Evolutionary conservation across 768 basidiomycete genomes (phyloP), one percentile per base, ranked within the genome.

Genomic region (Rossbeevera mucosa): DNA sequence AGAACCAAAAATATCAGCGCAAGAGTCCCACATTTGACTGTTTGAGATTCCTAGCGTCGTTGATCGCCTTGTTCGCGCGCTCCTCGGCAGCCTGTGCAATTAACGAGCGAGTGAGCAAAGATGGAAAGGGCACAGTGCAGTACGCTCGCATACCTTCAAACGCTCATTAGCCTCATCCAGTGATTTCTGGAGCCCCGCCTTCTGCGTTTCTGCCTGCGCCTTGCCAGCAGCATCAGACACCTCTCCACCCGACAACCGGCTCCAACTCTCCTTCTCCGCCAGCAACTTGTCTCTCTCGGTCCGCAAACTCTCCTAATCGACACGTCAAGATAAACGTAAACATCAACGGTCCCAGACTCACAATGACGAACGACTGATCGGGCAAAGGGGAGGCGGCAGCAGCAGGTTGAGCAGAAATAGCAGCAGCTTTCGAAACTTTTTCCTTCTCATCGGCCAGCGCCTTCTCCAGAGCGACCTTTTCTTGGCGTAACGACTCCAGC

Each of bases 281-380:
- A 85, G 70, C 16, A 90, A 68, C 46, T 71, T 75, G 60, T 88
- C 86, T 46, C 81, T 75, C 66, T 91, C 83, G 41, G 76, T 74
- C 49, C 68, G 74, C 24, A 89, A 65, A 43, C 74, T 57, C 47
- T 77, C 71, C 85, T 88, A 33, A 31, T 18, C 16, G 40, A 20
- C 16, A 16, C 16, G n/a, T 59, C 44, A 57, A 25, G 44, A 31
- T 24, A 25, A n/a, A 5, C 3, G n/a, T 0, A 21, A 28, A 31
- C 16, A 3, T 11, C 1, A 3, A 2, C 38, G 5, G 22, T 22
- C 4, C 22, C 4, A 18, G 9, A 62, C 75, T 6, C 57, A 77
- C 76, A 22, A 78, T 46, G 25, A 68, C 52, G 3, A 65, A 56
- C 2, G 43, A 42, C 29, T 69, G 67, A 22, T 72, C 61, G n/a